A percentile compares a stretch with the other conserved stretches of the same genome.
These are phyloP conservation scores for Linum trigynum DNA, from an alignment of 345 rosid genomes.

Conservation along the genomic window DNA sequence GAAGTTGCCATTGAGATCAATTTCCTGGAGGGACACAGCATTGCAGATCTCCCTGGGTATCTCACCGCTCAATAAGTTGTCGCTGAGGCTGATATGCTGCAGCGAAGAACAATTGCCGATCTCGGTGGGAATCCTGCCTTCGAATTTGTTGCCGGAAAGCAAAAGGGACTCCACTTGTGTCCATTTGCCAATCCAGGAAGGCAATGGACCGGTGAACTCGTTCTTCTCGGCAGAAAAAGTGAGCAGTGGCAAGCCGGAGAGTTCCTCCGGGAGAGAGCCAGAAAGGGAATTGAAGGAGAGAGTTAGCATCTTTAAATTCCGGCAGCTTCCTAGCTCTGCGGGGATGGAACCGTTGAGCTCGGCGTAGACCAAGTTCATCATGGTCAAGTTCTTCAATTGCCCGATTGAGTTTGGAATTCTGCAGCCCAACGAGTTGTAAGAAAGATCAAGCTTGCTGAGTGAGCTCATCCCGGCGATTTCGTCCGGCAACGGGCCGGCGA, in stretches of 20 bases:
- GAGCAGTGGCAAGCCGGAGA: conserved; percentile 45
- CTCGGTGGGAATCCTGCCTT: conserved; percentile 49
- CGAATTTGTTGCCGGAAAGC: conserved; percentile 46
- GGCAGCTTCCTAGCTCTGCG: conserved; percentile 57
- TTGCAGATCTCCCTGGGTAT: conserved; percentile 68
- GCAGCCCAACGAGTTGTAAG: conserved; percentile 68
- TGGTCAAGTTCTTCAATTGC: conserved; percentile 35
- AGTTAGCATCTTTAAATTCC: conserved; percentile 48
- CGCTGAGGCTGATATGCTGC: conserved; percentile 45
- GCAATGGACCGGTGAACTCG: conserved; percentile 57
- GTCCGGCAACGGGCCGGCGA: conserved; percentile 70
- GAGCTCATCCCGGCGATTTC: conserved; percentile 36
- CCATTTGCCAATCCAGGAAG: conserved; percentile 75
- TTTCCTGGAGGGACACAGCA: conserved; percentile 42
- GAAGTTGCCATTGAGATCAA: conserved; percentile 50
- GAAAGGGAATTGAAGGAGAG: conserved; percentile 65
- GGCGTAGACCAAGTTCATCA: conserved; percentile 47
- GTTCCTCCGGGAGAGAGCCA: conserved; percentile 55
- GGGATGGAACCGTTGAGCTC: conserved; percentile 66
- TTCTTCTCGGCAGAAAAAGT: conserved; percentile 71
- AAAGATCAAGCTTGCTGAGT: conserved; percentile 59
- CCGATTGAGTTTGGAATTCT: conserved; percentile 53
- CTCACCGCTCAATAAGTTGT: conserved; percentile 47
- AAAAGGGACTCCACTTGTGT: conserved; percentile 46
- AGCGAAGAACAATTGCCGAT: conserved; percentile 51